Base-by-base conservation (phyloP, 257 asterid genomes). In the Cinchona pubescens region DNA sequence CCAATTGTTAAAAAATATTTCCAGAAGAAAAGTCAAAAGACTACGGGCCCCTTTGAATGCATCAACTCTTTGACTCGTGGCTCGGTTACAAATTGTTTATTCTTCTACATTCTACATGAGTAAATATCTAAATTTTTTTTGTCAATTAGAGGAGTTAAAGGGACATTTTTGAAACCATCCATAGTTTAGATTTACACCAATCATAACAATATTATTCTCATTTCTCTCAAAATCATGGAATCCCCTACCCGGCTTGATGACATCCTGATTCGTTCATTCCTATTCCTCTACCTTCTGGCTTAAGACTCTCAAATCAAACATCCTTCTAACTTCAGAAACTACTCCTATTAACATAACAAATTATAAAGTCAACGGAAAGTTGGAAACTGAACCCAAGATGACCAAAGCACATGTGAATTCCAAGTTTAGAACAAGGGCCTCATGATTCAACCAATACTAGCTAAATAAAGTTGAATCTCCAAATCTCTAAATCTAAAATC, bases 231-330 rank as follows among this genome's bases (percentile, higher is more conserved):
- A 3, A 0, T 4, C 88, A 46, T 75, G 71, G 58, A 74, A 77
- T 45, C 73, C 87, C 32, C 64, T 49, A 56, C 37, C 82, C 74
- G 76, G 85, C 82, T 81, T 84, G 46, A 71, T n/a, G 61, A 81
- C 45, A 51, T 62, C 82, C 68, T 30, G 82, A 82, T 49, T 19
- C 58, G 12, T 49, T 16, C 58, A 3, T 16, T 49, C 15, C 13
- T 9, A 56, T 56, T 4, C 30, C 10, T 21, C 29, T 23, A n/a
- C 15, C 30, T 56, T 56, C 0, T n/a, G 21, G 15, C 15, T 23
- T 56, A 21, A 8, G 32, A 56, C 62, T 8, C 62, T 56, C 32
- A n/a, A 56, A 15, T 56, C 27, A 56, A 56, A 25, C 5, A 56
- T 56, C 62, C 5, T 23, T n/a, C 15, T 25, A n/a, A 13, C 62